phyloP scores from a whole-genome alignment of 176 grass and related monocot species.

The Phoenix dactylifera region DNA sequence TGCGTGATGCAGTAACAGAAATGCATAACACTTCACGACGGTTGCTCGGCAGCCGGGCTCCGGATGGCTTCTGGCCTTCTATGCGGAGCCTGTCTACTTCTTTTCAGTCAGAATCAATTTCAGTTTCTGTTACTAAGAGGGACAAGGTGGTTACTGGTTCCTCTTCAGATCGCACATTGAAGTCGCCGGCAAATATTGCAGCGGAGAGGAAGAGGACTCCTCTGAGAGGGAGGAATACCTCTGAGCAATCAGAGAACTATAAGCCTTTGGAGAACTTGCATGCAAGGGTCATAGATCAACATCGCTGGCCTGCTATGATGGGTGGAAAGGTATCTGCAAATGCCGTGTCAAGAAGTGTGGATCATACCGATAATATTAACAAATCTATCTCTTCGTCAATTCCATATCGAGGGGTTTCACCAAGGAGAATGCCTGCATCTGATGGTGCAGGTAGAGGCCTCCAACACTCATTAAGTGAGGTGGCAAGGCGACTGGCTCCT shows the following conservation, averaged over 20 bases:
- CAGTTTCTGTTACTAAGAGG: conserved; percentile 26
- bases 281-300: conserved; percentile 74
- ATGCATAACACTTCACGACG: conserved; percentile 26
- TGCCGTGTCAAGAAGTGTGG: conserved; percentile 29
- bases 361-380: conserved; percentile 34
- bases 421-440: conserved; percentile 33
- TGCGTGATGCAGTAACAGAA: conserved; percentile 39
- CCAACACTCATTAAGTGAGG: conserved; percentile 28
- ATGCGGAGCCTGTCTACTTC: conserved; percentile 63
- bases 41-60: conserved; percentile 26
- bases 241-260: conserved; percentile 52
- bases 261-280: conserved; percentile 24
- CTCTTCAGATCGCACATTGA: conserved; percentile 25
- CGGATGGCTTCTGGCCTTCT: conserved; percentile 85
- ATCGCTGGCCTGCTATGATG: conserved; percentile 88
- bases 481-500: conserved; percentile 29
- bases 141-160: conserved; percentile 17
- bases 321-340: conserved; percentile 40
- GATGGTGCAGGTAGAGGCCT: conserved; percentile 29
- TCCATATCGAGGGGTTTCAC: conserved; percentile 20
- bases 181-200: conserved; percentile 5
- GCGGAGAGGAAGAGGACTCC: conserved; percentile 77
- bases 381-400: conserved; percentile 21
- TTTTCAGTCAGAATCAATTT: conserved; percentile 55
- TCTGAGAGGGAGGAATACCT: conserved; percentile 42